phyloP scores from a whole-genome alignment of 1,284 basidiomycete genomes.

The Ganoderma multipileum region DNA sequence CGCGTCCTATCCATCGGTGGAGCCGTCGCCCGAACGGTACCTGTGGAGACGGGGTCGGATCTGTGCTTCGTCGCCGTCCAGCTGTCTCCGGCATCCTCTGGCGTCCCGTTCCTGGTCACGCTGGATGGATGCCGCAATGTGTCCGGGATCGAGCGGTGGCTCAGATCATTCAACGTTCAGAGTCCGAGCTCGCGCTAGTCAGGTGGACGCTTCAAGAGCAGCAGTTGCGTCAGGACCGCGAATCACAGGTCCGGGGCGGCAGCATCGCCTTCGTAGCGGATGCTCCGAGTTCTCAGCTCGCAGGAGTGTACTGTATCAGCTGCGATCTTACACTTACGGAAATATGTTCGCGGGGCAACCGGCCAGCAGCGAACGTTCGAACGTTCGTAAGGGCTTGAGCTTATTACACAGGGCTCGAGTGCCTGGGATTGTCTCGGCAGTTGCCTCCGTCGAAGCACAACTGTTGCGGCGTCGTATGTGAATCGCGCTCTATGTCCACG shows the following conservation, averaged over 20 bases:
- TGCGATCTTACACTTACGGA: constrained; percentile 12
- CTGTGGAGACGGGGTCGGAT: constrained; percentile 14
- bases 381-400: background rate
- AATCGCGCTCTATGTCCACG: constrained; percentile 1
- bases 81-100: background rate
- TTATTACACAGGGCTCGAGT: background rate
- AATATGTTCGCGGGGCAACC: background rate
- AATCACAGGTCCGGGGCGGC: background rate
- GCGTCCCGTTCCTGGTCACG: constrained; percentile 8
- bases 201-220: background rate
- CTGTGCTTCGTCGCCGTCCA: background rate
- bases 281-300: constrained; percentile 12
- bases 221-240: constrained; percentile 1
- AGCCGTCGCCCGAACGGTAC: constrained; percentile 6
- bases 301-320: constrained; percentile 1
- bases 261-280: constrained; percentile 5
- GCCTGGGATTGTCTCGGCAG: background rate
- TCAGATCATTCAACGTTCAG: background rate
- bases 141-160: background rate
- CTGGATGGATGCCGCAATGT: background rate
- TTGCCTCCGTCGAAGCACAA: background rate
- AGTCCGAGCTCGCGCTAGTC: background rate
- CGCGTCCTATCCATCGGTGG: background rate
- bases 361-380: background rate
- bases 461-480: background rate